A percentile compares a stretch with the other conserved stretches of the same genome.
These are phyloP conservation scores for Gastrolobium bilobum DNA, from an alignment of 306 rosid genomes.

Conservation along the genomic window DNA sequence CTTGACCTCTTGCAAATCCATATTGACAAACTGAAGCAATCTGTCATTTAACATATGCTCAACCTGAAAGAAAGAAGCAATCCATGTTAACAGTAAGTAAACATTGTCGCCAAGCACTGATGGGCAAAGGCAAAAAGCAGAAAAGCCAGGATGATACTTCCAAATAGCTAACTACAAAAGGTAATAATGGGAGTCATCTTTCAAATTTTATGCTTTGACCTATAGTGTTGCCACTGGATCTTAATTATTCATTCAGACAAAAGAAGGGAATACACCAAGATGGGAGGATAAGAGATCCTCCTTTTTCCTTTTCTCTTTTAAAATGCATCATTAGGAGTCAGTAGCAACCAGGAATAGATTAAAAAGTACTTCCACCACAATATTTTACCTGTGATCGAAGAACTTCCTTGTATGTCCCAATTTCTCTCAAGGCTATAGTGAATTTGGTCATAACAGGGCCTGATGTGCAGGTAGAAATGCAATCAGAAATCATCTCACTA, in stretches of 20 bases:
- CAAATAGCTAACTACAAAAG: constrained; percentile 34
- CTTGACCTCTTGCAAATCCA: constrained; percentile 99
- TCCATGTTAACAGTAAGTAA: constrained; percentile 50
- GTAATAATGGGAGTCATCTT: constrained; percentile 8
- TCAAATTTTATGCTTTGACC: constrained; percentile 4
- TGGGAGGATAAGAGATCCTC: background rate
- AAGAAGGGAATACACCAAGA: background rate
- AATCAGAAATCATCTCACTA: constrained; percentile 40
- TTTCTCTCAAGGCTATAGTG: constrained; percentile 97
- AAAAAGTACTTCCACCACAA: constrained; percentile 41
- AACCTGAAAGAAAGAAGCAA: constrained; percentile 67
- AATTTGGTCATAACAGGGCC: constrained; percentile 99
- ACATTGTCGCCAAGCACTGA: constrained; percentile 4
- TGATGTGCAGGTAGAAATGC: constrained; percentile 49
- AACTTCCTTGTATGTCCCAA: constrained; percentile 99
- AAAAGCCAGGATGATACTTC: constrained; percentile 38
- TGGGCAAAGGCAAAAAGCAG: constrained; percentile 27
- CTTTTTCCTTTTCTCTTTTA: background rate
- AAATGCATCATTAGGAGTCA: constrained; percentile 41
- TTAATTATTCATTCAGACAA: constrained; percentile 13
- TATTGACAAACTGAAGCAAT: constrained; percentile 90
- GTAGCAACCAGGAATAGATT: constrained; percentile 13
- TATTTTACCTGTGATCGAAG: constrained; percentile 93
- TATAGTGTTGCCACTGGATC: constrained; percentile 25
- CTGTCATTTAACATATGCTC: constrained; percentile 99